These are phyloP conservation scores for Paramecium bursaria DNA, from an alignment of 73 alveolate species.

Conservation along the genomic window DNA sequence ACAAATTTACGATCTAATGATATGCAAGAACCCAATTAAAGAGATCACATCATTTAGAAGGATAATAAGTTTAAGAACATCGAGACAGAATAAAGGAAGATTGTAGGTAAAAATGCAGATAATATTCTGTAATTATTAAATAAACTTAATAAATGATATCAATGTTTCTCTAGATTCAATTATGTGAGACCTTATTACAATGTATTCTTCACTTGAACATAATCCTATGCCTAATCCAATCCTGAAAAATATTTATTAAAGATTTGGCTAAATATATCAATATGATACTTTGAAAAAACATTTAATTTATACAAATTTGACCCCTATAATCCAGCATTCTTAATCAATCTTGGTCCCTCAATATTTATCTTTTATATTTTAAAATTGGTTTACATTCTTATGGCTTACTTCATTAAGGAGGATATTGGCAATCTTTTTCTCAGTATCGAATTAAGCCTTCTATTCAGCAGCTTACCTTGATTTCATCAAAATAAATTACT, in stretches of 20 bases:
- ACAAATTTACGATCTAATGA: no score
- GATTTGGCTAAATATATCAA: background rate
- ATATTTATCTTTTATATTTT: slow-evolving; percentile 43
- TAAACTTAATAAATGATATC: no score
- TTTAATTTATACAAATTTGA: slow-evolving; percentile 35
- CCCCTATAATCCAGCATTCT: background rate
- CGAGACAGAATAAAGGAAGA: no score
- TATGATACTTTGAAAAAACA: slow-evolving; percentile 39
- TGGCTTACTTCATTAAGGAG: background rate
- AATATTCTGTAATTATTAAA: no score
- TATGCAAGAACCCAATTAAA: no score
- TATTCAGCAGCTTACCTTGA: slow-evolving; percentile 50
- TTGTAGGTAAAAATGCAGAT: no score
- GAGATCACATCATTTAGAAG: no score
- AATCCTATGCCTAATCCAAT: background rate
- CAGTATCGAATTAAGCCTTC: slow-evolving; percentile 22
- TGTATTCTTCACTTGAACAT: no score
- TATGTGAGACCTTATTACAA: no score
- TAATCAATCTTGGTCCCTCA: slow-evolving; percentile 7
- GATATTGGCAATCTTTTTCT: slow-evolving; percentile 17
- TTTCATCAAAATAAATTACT: background rate
- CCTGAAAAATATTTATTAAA: background rate
- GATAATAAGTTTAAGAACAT: no score
- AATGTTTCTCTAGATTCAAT: no score
- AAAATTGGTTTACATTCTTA: slow-evolving; percentile 13